A percentile compares a stretch with the other conserved stretches of the same genome.
Conservation (phyloP, 2,329 filamentous ascomycete species). For the Verticillium nubilum region DNA sequence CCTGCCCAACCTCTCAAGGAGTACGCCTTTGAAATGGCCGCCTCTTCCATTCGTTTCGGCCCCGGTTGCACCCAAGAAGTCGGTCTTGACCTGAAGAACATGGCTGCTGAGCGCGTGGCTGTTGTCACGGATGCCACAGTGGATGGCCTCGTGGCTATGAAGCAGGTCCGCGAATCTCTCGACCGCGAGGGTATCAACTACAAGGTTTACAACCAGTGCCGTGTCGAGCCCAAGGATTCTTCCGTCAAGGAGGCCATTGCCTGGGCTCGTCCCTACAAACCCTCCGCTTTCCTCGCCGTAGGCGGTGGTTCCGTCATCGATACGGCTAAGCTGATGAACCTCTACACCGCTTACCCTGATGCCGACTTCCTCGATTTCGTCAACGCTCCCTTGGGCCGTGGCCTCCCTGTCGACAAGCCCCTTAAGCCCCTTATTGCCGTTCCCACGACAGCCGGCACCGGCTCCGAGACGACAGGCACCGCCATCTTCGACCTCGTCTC, state of each 20-base stretch:
- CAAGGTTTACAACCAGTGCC: slow-evolving; percentile 73
- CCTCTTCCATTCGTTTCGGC: slow-evolving; percentile 89
- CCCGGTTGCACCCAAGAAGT: slow-evolving; percentile 92
- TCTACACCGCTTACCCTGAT: slow-evolving; percentile 86
- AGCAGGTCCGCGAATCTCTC: slow-evolving; percentile 77
- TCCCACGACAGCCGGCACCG: slow-evolving; percentile 78
- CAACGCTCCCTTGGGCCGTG: slow-evolving; percentile 87
- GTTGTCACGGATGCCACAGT: slow-evolving; percentile 89
- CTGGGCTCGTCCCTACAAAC: slow-evolving; percentile 72
- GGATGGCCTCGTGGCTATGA: slow-evolving; percentile 78
- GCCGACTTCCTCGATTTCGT: slow-evolving; percentile 97
- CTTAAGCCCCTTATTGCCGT: slow-evolving; percentile 76
- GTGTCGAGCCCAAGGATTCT: slow-evolving; percentile 90
- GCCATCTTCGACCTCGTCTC: slow-evolving; percentile 95
- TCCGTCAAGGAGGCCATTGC: slow-evolving; percentile 86
- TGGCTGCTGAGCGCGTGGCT: slow-evolving; percentile 80
- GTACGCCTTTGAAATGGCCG: slow-evolving; percentile 98
- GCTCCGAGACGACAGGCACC: slow-evolving; percentile 92
- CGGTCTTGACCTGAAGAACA: slow-evolving; percentile 94
- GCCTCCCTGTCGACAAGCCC: slow-evolving; percentile 65
- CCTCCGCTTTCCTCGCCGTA: slow-evolving; percentile 90
- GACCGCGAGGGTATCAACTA: slow-evolving; percentile 73
- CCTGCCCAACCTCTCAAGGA: slow-evolving; percentile 77
- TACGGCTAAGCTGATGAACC: slow-evolving; percentile 97
- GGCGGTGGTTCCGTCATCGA: slow-evolving; percentile 94